Percentiles rank a stretch among this genome's conserved stretches.
These are phyloP conservation scores for Mucor ambiguus DNA, from an alignment of 371 early-diverging fungal species.

Conservation along the genomic window DNA sequence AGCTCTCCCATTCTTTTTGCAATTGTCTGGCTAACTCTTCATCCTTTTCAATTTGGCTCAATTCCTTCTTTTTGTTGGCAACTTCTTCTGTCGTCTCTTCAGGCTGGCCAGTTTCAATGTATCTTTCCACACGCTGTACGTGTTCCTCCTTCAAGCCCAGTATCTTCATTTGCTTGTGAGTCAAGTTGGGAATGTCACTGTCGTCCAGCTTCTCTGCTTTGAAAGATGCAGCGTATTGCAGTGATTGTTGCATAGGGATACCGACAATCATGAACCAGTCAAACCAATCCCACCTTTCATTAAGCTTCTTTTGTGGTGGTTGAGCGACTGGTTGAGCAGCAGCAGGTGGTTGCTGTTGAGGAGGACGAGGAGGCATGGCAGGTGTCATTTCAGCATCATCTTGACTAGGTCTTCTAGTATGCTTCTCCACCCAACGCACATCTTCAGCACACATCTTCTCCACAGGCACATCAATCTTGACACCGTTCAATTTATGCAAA, in stretches of 20 bases:
- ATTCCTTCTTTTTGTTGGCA: constrained; percentile 26
- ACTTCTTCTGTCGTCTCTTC: constrained; percentile 42
- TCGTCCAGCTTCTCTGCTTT: constrained; percentile 84
- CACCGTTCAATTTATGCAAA: constrained; percentile 92
- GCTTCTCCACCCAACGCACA: constrained; percentile 59
- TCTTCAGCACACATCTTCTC: constrained; percentile 85
- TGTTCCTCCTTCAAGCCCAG: constrained; percentile 87
- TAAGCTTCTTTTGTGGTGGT: constrained; percentile 41
- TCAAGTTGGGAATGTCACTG: constrained; percentile 71
- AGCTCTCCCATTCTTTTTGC: constrained; percentile 56
- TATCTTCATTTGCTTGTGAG: constrained; percentile 70
- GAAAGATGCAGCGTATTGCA: constrained; percentile 80
- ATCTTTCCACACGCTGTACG: constrained; percentile 75
- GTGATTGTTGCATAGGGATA: constrained; percentile 72
- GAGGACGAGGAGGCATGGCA: constrained; percentile 40
- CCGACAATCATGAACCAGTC: constrained; percentile 84
- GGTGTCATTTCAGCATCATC: constrained; percentile 53
- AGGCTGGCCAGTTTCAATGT: constrained; percentile 46
- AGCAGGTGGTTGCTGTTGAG: no score
- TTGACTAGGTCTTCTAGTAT: not conserved
- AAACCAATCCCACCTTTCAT: constrained; percentile 85
- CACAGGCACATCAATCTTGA: constrained; percentile 90
- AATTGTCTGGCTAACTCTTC: constrained; percentile 76
- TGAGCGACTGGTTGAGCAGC: constrained; percentile 21
- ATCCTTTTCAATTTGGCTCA: constrained; percentile 48